These are phyloP conservation scores for Acanthamoeba healyi DNA, from an alignment of 208 protist genomes.

Conservation along the genomic window DNA sequence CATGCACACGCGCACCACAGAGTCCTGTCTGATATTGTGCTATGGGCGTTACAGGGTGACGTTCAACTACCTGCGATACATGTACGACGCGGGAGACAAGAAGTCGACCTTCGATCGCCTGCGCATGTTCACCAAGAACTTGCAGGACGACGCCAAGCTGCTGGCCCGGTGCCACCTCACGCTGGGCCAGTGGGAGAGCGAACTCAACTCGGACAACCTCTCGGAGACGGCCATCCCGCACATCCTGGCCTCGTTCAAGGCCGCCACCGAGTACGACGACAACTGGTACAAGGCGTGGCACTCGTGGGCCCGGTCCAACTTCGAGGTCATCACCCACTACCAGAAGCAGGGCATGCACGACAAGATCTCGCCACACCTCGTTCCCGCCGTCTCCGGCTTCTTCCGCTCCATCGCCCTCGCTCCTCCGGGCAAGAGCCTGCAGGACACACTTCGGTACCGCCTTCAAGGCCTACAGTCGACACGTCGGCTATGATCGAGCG, in stretches of 20 bases:
- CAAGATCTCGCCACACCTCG: constrained; percentile 14
- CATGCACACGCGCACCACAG: no score
- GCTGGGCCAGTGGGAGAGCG: constrained; percentile 59
- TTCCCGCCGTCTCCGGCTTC: constrained; percentile 90
- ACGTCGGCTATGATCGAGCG: no score
- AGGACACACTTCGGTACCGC: constrained; percentile 96
- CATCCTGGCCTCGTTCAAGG: constrained; percentile 67
- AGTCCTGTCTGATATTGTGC: no score
- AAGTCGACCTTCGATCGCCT: no score
- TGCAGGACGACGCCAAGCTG: constrained; percentile 66
- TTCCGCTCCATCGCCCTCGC: constrained; percentile 95
- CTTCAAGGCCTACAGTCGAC: no score
- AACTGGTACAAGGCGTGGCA: constrained; percentile 98
- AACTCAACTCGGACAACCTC: constrained; percentile 68
- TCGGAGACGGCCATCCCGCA: constrained; percentile 59
- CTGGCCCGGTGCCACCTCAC: constrained; percentile 70
- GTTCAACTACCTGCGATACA: constrained; percentile 44
- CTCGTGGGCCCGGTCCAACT: constrained; percentile 97
- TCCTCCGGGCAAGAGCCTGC: constrained; percentile 84
- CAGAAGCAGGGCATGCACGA: not conserved
- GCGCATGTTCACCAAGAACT: constrained; percentile 31
- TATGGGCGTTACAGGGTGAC: constrained; percentile 3
- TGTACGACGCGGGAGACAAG: constrained; percentile 47
- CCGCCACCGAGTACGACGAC: constrained; percentile 72
- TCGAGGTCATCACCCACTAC: constrained; percentile 90